Base-by-base conservation (phyloP, 176 grass and related monocot genomes). In the Sorghum bicolor region DNA sequence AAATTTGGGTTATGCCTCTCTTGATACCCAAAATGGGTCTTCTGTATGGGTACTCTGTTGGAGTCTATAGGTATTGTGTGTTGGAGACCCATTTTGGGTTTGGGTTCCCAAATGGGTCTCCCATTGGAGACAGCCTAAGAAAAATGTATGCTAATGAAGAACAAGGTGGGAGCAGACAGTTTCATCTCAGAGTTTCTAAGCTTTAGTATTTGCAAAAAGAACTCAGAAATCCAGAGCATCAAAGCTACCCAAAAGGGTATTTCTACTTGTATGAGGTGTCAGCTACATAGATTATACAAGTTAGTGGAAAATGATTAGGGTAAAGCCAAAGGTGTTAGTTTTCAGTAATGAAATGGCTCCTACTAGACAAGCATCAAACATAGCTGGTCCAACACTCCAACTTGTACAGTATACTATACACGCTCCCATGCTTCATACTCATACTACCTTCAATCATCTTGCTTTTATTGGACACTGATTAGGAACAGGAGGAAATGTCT, bases 291-390 rank as follows among this genome's bases (percentile, higher is more conserved):
- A 65, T 55, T 75, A 70, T 24, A 57, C 2, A 60, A 58, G 32
- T 72, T 37, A 67, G 29, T 74, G 67, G 55, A 47, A 30, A 17
- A 90, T 83, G 36, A 90, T 79, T 82, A 70, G 79, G 45, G 66
- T 13, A 81, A 70, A 80, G 78, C 70, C 70, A 73, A 73, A 67
- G 45, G 19, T 86, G 17, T 68, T 40, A 66, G 53, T 76, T 53
- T 53, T 65, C 26, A 65, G 25, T 70, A 53, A 57, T 72, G 30
- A 66, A 67, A 38, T 29, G 6, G 14, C 58, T 39, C 33, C 72
- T 65, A 63, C 78, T 77, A 58, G 55, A 65, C 11, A 25, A 40
- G 43, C 78, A 82, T 40, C 78, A 44, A 28, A 47, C 24, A 19
- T 44, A 45, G 68, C 76, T 82, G 44, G 73, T 72, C 88, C 88